Base-by-base conservation (phyloP, 2,329 filamentous ascomycete species). In the Ceratocystiopsis brevicomis region DNA sequence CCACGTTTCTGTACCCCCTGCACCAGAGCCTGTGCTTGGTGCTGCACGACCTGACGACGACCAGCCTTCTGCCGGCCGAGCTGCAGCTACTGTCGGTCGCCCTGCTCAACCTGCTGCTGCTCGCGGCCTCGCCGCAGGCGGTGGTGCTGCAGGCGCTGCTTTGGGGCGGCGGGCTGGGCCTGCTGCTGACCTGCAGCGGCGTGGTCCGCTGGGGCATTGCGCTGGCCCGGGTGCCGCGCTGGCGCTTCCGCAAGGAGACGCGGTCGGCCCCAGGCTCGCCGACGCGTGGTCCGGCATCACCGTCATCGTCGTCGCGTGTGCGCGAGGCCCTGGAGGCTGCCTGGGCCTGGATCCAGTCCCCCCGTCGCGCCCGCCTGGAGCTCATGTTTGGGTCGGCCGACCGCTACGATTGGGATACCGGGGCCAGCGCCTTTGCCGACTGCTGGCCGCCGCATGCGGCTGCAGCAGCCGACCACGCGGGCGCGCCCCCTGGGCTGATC, bases 191-290 rank as follows among this genome's bases (percentile, higher is more conserved):
- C 6, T 92, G 85, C 55, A 73, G 75, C 30, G 69, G 76, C 30
- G 73, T 90, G 13, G 73, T 96, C 34, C 71, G 70, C 52, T 92
- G 84, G 81, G 86, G 83, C 39, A 80, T 96, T 43, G 72, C 79
- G 21, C 64, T 98, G 47, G 87, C 88, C 41, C 72, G 88, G 45
- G 83, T 96, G 16, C 90, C 90, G 3, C 85, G 77, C 52, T 95
- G 88, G 85, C 81, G 87, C 38, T 87, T 96, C 53, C 72, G 76
- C 52, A 73, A 77, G 44, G 62, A 67, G 16, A 62, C 1, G 56
- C 19, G 19, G 19, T 54, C 30, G 53, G 52, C 6, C 54, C 56
- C 44, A 59, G 61, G 54, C 34, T 52, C 57, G 48, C 48, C 56
- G 51, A 42, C 65, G 50, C 59, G 61, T 48, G 43, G 60, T 8